Conservation (phyloP, 352 stramenopile species). For the Phytophthora tubulina region DNA sequence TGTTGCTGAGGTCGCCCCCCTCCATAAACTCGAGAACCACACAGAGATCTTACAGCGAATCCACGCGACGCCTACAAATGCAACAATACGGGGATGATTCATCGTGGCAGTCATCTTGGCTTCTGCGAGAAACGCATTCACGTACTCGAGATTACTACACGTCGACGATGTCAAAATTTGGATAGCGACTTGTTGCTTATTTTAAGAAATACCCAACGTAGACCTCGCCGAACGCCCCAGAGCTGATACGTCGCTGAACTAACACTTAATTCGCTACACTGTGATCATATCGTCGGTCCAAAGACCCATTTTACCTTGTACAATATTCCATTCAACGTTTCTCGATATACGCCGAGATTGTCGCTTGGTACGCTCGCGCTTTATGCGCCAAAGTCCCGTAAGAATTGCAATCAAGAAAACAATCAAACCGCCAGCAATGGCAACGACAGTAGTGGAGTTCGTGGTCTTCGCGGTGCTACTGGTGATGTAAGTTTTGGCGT, state of each 20-base stretch:
- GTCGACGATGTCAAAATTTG: not conserved
- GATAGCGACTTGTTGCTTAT: not conserved
- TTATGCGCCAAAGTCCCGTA: no score
- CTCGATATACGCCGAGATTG: no score
- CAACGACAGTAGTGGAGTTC: no score
- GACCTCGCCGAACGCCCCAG: not conserved
- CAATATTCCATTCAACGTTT: no score
- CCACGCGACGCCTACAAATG: constrained; percentile 47
- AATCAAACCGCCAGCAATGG: no score
- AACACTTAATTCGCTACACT: no score
- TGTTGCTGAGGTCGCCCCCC: constrained; percentile 41
- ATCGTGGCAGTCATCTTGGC: constrained; percentile 41
- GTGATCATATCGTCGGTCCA: no score
- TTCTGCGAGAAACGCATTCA: constrained; percentile 46
- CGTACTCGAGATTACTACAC: constrained; percentile 6
- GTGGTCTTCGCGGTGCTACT: no score
- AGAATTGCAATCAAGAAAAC: no score
- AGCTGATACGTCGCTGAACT: not conserved
- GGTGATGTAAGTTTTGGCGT: no score
- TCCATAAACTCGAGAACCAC: constrained; percentile 57
- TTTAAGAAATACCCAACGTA: not conserved
- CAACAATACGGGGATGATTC: constrained; percentile 41
- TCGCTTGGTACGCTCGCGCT: no score
- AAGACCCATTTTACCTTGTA: no score
- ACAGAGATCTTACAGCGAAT: constrained; percentile 42